Conservation (phyloP, 805 yeast species). For the Ogataea neopini region DNA sequence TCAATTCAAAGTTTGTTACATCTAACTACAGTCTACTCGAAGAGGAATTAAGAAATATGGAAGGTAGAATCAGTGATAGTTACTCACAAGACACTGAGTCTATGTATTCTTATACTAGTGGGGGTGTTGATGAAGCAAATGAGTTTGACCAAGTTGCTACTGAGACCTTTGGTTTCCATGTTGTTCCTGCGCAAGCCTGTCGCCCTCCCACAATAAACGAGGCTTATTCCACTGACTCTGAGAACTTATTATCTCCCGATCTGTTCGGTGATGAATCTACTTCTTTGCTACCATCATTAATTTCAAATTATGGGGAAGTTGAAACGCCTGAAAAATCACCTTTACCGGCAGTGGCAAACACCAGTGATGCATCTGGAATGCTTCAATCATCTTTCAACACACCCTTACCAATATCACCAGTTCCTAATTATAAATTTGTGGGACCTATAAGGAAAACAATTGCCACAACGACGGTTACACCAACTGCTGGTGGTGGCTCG, state of each 20-base stretch:
- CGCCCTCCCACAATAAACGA: slow-evolving; percentile 18
- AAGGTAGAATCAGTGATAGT: background rate
- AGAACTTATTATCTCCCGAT: background rate
- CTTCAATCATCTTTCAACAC: background rate
- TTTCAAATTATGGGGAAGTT: background rate
- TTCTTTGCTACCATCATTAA: background rate
- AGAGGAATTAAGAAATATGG: background rate
- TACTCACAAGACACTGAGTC: background rate
- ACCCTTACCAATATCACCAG: background rate
- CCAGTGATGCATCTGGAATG: background rate
- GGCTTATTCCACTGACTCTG: background rate
- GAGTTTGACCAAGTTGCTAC: background rate
- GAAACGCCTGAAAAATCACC: background rate
- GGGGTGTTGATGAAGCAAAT: background rate
- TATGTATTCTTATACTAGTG: background rate
- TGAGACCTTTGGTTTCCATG: slow-evolving; percentile 15
- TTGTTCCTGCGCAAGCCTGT: slow-evolving; percentile 28
- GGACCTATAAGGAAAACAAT: background rate
- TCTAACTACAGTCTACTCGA: background rate
- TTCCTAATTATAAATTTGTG: background rate
- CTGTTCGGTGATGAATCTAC: background rate
- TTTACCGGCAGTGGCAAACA: background rate
- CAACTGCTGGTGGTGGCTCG: background rate
- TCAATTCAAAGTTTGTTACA: background rate
- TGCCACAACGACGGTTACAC: too few relatives aligned